Base-by-base conservation (phyloP, 495 filamentous ascomycete genomes). In the Hypoxylon intermedium region DNA sequence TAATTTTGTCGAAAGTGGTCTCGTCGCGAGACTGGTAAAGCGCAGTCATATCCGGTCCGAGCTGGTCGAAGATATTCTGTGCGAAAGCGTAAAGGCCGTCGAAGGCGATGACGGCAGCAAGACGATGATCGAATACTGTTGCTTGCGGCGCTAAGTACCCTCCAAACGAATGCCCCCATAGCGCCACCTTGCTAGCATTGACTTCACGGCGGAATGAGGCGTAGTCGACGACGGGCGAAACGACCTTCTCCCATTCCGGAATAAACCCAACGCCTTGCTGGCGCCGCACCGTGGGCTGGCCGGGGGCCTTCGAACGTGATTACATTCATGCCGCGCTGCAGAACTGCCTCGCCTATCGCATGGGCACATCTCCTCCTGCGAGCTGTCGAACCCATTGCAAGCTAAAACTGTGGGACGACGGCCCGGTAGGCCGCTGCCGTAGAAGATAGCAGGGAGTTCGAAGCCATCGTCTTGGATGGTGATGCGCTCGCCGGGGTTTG, bases 281-380 rank as follows among this genome's bases (percentile, higher is more conserved):
- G 1, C 78, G 74, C 5, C 71, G 70, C 2, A 79, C 73, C 1
- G 72, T 75, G 5, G 73, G 71, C 48, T 82, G 80, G 2, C 80
- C 81, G 0, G 80, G 80, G 0, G n/a, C 81, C 80, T 47, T 83
- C 81, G 40, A 77, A 83, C 0, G 69, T 73, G 45, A 81, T 72
- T 47, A 72, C 63, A 54, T 82, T 79, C 47, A 67, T 81, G 3
- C 80, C 78, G 5, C 79, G 71, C n/a, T 63, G 71, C 1, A 81
- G 65, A 2, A 68, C 72, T 0, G 67, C 58, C 5, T 67, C 55
- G 13, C 63, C 78, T 31, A 64, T 47, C 6, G 40, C 9, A 47
- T 82, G 79, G 20, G 68, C n/a, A 72, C 13, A 72, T 53, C 41
- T 83, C 81, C 55, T 84, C 79, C 62, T 76, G 72, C 0, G 71